These are phyloP conservation scores for Heterobasidion irregulare DNA, from an alignment of 1,284 basidiomycete species.

Conservation along the genomic window DNA sequence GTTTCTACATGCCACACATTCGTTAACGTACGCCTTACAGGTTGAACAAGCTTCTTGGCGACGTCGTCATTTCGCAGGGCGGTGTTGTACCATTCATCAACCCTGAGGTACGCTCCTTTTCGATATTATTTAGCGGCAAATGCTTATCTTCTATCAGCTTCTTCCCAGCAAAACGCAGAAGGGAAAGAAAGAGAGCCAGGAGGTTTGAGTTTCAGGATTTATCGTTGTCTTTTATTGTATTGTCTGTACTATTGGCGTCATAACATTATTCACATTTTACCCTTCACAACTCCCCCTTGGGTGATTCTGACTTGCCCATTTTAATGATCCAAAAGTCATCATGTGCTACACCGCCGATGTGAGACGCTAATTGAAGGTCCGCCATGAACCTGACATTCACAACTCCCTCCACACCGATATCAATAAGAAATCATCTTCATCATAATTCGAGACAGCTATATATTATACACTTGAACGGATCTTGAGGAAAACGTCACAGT, in stretches of 20 bases:
- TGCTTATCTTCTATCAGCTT: conserved; percentile 29
- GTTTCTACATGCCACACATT: conserved; percentile 65
- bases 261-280: background rate
- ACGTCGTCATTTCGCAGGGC: conserved; percentile 86
- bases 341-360: too few relatives aligned
- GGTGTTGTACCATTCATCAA: conserved; percentile 79
- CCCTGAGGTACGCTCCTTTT: conserved; percentile 25
- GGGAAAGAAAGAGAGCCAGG: conserved; percentile 31
- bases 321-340: too few relatives aligned
- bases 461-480: too few relatives aligned
- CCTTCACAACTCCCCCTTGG: background rate
- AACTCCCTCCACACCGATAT: too few relatives aligned
- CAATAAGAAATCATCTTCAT: too few relatives aligned
- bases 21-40: conserved; percentile 19
- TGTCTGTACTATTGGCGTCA: background rate
- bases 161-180: conserved; percentile 42
- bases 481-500: too few relatives aligned
- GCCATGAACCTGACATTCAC: too few relatives aligned
- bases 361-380: too few relatives aligned
- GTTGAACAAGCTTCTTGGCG: conserved; percentile 70
- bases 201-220: conserved; percentile 21
- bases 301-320: background rate
- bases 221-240: background rate
- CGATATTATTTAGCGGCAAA: conserved; percentile 1
- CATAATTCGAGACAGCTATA: too few relatives aligned